Evolutionary conservation across 2,329 filamentous ascomycete genomes (phyloP).

Genomic region (Phyllachora maydis): DNA sequence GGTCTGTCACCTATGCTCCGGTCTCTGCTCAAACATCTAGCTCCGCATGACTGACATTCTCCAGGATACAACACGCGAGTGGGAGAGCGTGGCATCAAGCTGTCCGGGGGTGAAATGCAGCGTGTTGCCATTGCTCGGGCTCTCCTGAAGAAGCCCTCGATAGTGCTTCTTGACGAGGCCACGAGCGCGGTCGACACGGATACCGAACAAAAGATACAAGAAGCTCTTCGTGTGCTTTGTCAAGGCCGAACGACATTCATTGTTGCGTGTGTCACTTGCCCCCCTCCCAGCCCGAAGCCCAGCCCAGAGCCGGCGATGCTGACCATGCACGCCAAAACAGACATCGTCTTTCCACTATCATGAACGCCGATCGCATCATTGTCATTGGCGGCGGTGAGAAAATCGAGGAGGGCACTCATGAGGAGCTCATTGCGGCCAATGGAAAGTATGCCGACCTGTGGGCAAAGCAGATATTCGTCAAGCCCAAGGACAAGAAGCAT

Average conservation of each 20-base stretch:
- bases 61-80: slow-evolving; percentile 26
- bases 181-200: slow-evolving; percentile 59
- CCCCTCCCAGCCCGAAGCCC: too few species aligned
- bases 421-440: slow-evolving; percentile 30
- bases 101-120: slow-evolving; percentile 47
- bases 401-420: slow-evolving; percentile 41
- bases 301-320: slow-evolving; percentile 2
- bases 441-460: slow-evolving; percentile 45
- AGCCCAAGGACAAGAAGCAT: slow-evolving; percentile 19
- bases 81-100: slow-evolving; percentile 30
- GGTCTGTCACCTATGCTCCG: slow-evolving; percentile 10
- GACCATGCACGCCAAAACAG: slow-evolving; percentile 16
- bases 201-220: slow-evolving; percentile 45
- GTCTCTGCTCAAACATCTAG: background rate
- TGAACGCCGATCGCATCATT: slow-evolving; percentile 46
- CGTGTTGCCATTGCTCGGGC: slow-evolving; percentile 50
- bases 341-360: slow-evolving; percentile 50
- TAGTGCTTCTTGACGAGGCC: slow-evolving; percentile 61
- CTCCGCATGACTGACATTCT: too few species aligned
- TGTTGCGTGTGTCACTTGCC: slow-evolving; percentile 37
- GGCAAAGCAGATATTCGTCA: slow-evolving; percentile 38
- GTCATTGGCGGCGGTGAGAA: slow-evolving; percentile 42
- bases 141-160: slow-evolving; percentile 51
- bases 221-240: slow-evolving; percentile 35
- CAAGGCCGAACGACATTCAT: slow-evolving; percentile 44